phyloP scores from a whole-genome alignment of 176 grass and related monocot genomes.

The Eleusine indica region DNA sequence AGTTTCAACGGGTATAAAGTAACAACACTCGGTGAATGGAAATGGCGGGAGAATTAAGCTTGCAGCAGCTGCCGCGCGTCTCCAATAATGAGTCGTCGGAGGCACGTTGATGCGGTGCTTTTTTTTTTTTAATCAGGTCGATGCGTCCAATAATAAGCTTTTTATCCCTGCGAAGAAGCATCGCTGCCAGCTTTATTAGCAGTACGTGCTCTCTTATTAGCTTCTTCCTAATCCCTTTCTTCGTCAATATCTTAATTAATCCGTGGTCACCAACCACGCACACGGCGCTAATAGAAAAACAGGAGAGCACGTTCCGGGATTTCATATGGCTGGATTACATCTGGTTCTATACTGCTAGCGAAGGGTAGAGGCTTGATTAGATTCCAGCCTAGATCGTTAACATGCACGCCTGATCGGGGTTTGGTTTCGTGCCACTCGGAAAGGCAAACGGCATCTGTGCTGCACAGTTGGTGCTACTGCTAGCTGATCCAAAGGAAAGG shows the following conservation, averaged over 20 bases:
- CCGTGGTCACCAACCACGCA: background rate
- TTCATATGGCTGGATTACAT: background rate
- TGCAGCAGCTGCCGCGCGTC: background rate
- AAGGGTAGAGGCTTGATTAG: background rate
- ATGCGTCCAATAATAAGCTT: no score
- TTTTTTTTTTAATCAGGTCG: no score
- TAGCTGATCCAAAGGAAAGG: background rate
- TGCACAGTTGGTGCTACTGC: background rate
- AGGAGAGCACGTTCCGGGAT: conserved; percentile 33
- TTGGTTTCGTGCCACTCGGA: background rate
- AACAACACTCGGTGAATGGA: no score
- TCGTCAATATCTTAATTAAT: background rate
- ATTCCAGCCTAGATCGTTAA: conserved; percentile 40
- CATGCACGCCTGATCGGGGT: background rate
- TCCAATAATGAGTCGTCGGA: conserved; percentile 20
- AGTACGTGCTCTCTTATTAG: no score
- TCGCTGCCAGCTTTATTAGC: no score
- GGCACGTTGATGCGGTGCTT: conserved; percentile 28
- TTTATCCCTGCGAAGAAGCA: no score
- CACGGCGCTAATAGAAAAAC: conserved; percentile 20
- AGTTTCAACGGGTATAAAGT: no score
- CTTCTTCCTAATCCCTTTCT: no score
- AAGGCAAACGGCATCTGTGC: background rate
- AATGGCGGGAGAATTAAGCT: no score
- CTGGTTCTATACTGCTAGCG: background rate